These are phyloP conservation scores for Mallotus nudiflorus DNA, from an alignment of 345 rosid species.

Conservation along the genomic window DNA sequence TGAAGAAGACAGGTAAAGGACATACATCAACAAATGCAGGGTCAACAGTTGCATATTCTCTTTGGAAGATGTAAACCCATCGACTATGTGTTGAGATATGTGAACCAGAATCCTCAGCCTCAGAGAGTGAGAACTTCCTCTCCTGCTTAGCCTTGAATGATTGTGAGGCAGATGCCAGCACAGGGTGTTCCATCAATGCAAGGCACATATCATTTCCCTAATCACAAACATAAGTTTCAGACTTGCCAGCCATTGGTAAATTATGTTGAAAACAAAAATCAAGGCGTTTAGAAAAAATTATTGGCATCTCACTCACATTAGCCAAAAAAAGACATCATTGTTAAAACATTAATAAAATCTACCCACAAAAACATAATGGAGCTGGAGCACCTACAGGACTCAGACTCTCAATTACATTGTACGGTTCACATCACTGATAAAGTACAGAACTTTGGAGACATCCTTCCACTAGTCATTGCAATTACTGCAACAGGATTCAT, in stretches of 20 bases:
- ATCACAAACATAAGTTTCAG: conserved; percentile 5
- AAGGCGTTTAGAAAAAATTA: background rate
- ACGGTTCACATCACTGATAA: no score
- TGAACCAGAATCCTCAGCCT: conserved; percentile 15
- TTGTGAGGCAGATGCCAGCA: conserved; percentile 45
- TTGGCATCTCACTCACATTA: no score
- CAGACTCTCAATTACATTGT: background rate
- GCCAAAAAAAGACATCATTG: background rate
- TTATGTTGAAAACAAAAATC: background rate
- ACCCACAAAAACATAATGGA: background rate
- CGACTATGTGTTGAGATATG: conserved; percentile 29
- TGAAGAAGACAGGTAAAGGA: background rate
- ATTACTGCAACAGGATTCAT: background rate
- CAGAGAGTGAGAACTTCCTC: conserved; percentile 33
- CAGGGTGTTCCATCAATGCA: conserved; percentile 61
- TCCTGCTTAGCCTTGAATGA: conserved; percentile 53
- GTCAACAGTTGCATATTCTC: conserved; percentile 74
- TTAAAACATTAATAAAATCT: background rate
- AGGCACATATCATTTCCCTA: conserved; percentile 49
- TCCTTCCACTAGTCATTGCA: no score
- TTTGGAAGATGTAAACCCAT: conserved; percentile 73
- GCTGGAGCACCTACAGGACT: background rate
- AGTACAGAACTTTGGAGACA: no score
- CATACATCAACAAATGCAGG: conserved; percentile 73
- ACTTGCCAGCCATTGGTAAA: background rate